Base-by-base conservation (phyloP, 2,329 filamentous ascomycete genomes). In the Coleophoma eucalyptorum region DNA sequence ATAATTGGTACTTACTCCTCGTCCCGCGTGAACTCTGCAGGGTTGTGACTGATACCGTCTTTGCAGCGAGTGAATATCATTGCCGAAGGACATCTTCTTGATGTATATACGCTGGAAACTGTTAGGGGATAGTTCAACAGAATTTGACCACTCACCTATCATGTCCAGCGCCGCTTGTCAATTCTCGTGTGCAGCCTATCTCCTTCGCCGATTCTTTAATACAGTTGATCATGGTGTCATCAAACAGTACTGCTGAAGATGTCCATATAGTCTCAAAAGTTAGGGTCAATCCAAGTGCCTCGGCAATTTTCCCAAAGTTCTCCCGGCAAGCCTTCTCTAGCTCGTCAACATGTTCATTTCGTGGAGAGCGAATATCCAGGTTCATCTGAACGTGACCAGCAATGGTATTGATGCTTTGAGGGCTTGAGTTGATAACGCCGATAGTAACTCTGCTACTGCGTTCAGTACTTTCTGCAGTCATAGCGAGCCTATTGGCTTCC, bases 11-110 rank as follows among this genome's bases (percentile, higher is more conserved):
- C n/a, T n/a, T n/a, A n/a, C n/a, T 61, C 57, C 40, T 61, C 57
- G 15, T 52, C 53, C 21, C 57, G 51, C 3, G 55, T 46, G 46
- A 59, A 62, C 40, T 62, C 59, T 2, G 50, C 51, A 12, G 59
- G 52, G 33, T 51, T 49, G 50, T 62, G 59, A 40, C 53, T 57
- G 10, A 65, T 53, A 4, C 65, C 65, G 41, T 62, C 61, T 44
- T 53, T 57, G 15, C 55, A 60, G 5, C 56, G 51, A 1, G 60
- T 61, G 38, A 67, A 67, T 4, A 67, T 59, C 63, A 66, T 66
- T 11, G 58, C 62, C 1, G 63, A 65, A n/a, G 65, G 62, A 15
- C 55, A 55, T 43, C 55, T 50, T 16, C 58, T 54, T 15, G 50
- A 52, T 3, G 64, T 66, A 49, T 63, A 65, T 4, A 63, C 61